phyloP scores from a whole-genome alignment of 2,329 filamentous ascomycete genomes.

The Xylariales sp. region DNA sequence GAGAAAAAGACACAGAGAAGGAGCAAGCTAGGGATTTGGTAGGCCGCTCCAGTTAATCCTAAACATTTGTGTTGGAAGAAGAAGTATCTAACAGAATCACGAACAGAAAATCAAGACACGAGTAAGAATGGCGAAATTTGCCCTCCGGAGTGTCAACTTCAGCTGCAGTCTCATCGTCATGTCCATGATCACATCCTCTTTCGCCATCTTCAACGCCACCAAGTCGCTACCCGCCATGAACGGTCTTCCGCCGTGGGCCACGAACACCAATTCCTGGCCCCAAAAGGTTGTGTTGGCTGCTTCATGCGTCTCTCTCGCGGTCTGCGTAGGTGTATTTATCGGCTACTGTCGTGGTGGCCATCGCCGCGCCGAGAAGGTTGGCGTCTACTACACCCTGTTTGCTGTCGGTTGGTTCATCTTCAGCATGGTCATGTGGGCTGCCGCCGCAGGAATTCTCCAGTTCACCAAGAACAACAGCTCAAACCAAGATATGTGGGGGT shows the following conservation, averaged over 20 bases:
- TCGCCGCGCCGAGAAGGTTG: constrained; percentile 82
- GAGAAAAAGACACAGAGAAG: constrained; percentile 76
- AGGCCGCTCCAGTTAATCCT: constrained; percentile 34
- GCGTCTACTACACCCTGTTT: constrained; percentile 93
- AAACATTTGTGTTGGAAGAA: too few relatives aligned
- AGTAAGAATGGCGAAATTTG: constrained; percentile 88
- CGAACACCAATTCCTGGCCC: constrained; percentile 77
- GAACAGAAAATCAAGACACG: constrained; percentile 89
- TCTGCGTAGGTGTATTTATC: constrained; percentile 76
- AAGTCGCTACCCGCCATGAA: constrained; percentile 70
- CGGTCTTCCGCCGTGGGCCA: constrained; percentile 79
- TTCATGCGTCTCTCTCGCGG: constrained; percentile 72
- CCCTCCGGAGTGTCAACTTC: constrained; percentile 94
- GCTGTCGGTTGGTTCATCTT: constrained; percentile 91
- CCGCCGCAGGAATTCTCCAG: constrained; percentile 82
- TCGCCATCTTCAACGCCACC: constrained; percentile 90
- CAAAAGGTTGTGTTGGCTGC: constrained; percentile 79
- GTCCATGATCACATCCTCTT: constrained; percentile 81
- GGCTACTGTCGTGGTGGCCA: constrained; percentile 89
- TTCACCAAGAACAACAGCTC: constrained; percentile 66
- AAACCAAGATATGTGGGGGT: constrained; percentile 94
- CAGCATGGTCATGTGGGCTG: constrained; percentile 86
- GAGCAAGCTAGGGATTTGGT: constrained; percentile 86
- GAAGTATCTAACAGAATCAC: too few relatives aligned
- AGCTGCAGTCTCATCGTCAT: constrained; percentile 94